Evolutionary conservation across 306 rosid species (phyloP).

Genomic region (Vicia villosa): DNA sequence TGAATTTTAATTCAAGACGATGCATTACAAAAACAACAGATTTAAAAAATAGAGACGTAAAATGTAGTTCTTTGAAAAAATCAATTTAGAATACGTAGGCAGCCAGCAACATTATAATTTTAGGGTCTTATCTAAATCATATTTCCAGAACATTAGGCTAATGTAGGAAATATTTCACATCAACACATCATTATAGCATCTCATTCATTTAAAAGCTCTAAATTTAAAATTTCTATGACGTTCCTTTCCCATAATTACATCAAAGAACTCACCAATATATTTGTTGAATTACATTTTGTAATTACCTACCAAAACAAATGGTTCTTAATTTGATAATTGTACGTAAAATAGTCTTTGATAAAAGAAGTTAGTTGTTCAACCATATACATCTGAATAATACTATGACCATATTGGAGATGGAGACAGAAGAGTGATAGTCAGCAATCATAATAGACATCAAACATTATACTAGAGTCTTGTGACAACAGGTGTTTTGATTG

Average conservation of each 20-base stretch:
- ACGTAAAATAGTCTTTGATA: no score
- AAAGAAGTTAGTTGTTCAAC: no score
- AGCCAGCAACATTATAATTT: neutral
- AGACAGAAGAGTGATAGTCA: neutral
- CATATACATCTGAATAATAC: no score
- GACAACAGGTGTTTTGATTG: conserved; percentile 10
- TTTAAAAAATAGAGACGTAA: no score
- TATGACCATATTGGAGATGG: neutral
- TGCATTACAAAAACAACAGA: no score
- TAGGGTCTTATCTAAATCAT: neutral
- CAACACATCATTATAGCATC: neutral
- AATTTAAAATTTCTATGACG: neutral
- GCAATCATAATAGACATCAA: no score
- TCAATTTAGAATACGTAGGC: neutral
- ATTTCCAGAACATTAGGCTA: neutral
- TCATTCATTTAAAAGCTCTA: neutral
- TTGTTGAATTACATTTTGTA: no score
- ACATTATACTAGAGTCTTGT: neutral
- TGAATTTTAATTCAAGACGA: no score
- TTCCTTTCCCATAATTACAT: neutral
- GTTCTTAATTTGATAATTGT: no score
- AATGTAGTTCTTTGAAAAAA: neutral
- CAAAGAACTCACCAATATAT: no score
- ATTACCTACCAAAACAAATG: no score
- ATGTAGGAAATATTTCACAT: conserved; percentile 17